Evolutionary conservation across 2,329 filamentous ascomycete species (phyloP).

Genomic region (Penicillium corylophilum): DNA sequence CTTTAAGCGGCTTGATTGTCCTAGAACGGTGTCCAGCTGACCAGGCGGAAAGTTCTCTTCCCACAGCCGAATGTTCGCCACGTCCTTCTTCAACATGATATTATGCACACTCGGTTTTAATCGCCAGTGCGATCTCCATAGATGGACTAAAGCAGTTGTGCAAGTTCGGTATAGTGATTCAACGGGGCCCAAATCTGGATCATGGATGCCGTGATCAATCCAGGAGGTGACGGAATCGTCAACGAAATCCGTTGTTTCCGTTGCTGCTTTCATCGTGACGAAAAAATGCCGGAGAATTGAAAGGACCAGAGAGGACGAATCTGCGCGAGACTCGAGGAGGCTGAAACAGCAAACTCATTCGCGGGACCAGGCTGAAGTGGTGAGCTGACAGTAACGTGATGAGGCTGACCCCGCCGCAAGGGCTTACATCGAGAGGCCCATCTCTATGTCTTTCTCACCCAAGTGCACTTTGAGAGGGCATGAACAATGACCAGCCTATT

Average conservation of each 20-base stretch:
- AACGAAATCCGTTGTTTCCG: background rate
- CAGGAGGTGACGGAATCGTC: background rate
- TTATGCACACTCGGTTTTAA: background rate
- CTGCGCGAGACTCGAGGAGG: too few species aligned
- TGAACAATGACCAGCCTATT: background rate
- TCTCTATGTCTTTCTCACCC: too few species aligned
- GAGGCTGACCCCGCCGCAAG: too few species aligned
- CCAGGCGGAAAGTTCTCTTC: conserved; percentile 7
- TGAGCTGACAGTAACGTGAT: too few species aligned
- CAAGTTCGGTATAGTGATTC: conserved; percentile 8
- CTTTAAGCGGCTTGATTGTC: background rate
- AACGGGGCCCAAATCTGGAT: conserved; percentile 7
- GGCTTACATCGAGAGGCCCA: too few species aligned
- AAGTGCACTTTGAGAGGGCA: too few species aligned
- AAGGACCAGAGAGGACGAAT: too few species aligned
- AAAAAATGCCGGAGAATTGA: too few species aligned
- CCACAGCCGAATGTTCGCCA: conserved; percentile 3
- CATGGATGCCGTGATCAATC: conserved; percentile 2
- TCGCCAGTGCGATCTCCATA: conserved; percentile 6
- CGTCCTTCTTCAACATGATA: conserved; percentile 6
- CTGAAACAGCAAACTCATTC: too few species aligned
- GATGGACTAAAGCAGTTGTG: background rate
- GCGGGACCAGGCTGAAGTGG: too few species aligned
- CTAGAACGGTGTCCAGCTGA: conserved; percentile 4
- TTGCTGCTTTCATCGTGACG: background rate